Evolutionary conservation across 495 filamentous ascomycete species (phyloP).

Genomic region (Aspergillus nanangensis): DNA sequence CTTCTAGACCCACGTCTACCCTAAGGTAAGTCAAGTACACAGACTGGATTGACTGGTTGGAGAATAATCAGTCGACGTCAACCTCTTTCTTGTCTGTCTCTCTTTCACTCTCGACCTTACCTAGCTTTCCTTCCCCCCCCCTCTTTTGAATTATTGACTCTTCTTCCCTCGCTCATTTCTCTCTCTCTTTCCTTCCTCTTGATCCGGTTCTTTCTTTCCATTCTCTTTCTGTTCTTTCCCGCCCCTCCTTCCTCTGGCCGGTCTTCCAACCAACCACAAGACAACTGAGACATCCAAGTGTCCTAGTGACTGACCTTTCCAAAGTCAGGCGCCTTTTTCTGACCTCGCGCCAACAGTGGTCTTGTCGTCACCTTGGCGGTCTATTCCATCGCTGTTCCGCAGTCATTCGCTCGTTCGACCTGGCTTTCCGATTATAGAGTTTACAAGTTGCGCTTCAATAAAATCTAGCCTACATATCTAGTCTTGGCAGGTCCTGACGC

Average conservation of each 20-base stretch:
- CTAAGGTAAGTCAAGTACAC: too few relatives aligned
- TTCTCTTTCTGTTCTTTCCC: not conserved
- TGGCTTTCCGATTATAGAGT: conserved; percentile 2
- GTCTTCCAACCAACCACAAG: not conserved
- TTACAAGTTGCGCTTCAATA: conserved; percentile 8
- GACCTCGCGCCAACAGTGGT: conserved; percentile 11
- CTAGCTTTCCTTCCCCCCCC: conserved; percentile 6
- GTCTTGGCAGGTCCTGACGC: conserved; percentile 17
- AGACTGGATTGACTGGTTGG: too few relatives aligned
- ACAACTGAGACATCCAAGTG: conserved; percentile 12
- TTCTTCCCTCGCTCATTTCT: conserved; percentile 6
- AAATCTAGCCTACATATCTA: conserved; percentile 10
- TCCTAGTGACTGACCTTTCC: conserved; percentile 11
- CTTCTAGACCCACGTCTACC: too few relatives aligned
- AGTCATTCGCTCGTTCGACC: conserved; percentile 5
- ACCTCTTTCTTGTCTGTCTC: conserved; percentile 1
- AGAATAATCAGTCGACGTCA: too few relatives aligned
- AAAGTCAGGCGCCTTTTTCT: conserved; percentile 18
- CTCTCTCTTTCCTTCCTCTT: too few relatives aligned
- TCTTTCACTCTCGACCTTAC: conserved; percentile 4
- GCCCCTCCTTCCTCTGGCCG: not conserved
- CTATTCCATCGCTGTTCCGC: too few relatives aligned
- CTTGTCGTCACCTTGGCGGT: conserved; percentile 6
- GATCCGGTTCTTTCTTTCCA: too few relatives aligned
- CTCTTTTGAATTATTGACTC: too few relatives aligned